Evolutionary conservation across 208 protist genomes (phyloP).

Genomic region (Acanthamoeba healyi): DNA sequence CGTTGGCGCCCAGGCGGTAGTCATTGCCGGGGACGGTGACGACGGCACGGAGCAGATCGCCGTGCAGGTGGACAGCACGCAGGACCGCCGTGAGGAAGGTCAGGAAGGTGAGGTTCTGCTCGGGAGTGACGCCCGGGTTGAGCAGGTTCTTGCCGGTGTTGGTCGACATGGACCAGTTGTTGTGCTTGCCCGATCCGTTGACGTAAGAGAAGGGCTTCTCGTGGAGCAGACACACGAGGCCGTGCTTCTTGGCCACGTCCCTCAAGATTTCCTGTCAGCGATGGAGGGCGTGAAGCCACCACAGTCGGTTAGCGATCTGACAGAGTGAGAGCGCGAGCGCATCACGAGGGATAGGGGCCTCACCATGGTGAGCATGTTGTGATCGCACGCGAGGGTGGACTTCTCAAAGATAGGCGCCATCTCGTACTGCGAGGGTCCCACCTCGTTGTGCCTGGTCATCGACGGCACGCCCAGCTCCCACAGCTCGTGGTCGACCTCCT

Average conservation of each 20-base stretch:
- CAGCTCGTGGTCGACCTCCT: constrained; percentile 77
- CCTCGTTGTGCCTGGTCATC: constrained; percentile 92
- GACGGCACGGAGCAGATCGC: constrained; percentile 89
- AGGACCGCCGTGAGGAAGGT: constrained; percentile 84
- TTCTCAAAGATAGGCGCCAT: constrained; percentile 91
- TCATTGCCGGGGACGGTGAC: constrained; percentile 91
- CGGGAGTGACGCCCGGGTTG: constrained; percentile 77
- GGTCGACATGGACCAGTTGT: constrained; percentile 92
- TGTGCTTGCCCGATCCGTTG: constrained; percentile 94
- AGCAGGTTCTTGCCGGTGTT: constrained; percentile 86
- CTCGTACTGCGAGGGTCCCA: constrained; percentile 93
- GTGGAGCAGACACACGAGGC: constrained; percentile 89
- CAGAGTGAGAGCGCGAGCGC: not conserved
- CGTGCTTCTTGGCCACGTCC: constrained; percentile 86
- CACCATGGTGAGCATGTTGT: constrained; percentile 90
- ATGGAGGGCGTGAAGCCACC: not conserved
- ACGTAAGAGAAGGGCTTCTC: constrained; percentile 94
- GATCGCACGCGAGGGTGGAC: constrained; percentile 87
- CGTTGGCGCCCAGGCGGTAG: constrained; percentile 91
- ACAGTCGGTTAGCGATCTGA: not conserved
- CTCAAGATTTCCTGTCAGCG: constrained; percentile 70
- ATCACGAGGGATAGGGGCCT: not conserved
- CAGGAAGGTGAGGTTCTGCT: constrained; percentile 84
- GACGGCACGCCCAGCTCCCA: constrained; percentile 92
- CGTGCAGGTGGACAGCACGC: constrained; percentile 88